These are phyloP conservation scores for Thalia dealbata DNA, from an alignment of 176 grass and related monocot species.

Conservation along the genomic window DNA sequence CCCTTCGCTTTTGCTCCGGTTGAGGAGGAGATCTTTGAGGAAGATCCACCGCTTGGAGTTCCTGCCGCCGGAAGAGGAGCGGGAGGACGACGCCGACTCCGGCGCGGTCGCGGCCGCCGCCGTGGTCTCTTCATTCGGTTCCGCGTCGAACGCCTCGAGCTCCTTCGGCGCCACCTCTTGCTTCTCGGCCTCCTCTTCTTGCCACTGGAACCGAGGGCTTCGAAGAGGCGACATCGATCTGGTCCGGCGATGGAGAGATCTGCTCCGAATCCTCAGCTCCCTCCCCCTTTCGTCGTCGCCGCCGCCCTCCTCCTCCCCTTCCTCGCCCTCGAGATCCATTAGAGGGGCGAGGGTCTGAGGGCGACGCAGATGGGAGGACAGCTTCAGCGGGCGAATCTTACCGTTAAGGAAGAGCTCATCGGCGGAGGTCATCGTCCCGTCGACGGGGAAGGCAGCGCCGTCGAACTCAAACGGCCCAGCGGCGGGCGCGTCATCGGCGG, in stretches of 20 bases:
- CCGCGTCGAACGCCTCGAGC: not conserved
- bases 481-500: not conserved
- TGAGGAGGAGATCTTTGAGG: constrained; percentile 27
- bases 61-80: constrained; percentile 7
- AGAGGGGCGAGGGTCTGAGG: not conserved
- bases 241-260: constrained; percentile 19
- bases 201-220: constrained; percentile 13
- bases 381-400: constrained; percentile 23
- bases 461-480: constrained; percentile 24
- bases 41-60: constrained; percentile 31
- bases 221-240: constrained; percentile 28
- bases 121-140: not conserved
- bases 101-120: not conserved
- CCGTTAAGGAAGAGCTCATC: constrained; percentile 37
- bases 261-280: constrained; percentile 3
- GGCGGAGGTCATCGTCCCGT: constrained; percentile 27
- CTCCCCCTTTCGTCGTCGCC: not conserved
- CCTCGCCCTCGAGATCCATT: not conserved
- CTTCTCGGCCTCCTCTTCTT: constrained; percentile 5
- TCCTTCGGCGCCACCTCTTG: not conserved
- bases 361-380: not conserved
- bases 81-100: constrained; percentile 19
- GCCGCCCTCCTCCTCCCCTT: not conserved
- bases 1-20: constrained; percentile 32
- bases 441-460: not conserved